phyloP scores from a whole-genome alignment of 805 yeast species.

The Kodamaea hsintzibuensis region DNA sequence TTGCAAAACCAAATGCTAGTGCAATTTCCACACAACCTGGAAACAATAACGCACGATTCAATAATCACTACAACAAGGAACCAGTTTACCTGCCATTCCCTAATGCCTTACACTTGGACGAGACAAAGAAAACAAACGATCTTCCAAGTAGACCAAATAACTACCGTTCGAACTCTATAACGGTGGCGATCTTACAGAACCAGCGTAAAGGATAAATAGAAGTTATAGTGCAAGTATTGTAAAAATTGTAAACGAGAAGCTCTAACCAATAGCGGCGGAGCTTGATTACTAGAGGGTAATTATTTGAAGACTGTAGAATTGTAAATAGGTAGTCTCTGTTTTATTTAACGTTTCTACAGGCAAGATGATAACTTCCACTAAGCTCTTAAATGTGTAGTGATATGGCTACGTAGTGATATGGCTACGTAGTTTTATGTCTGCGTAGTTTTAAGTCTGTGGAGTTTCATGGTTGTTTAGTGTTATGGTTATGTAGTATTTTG shows the following conservation, averaged over 20 bases:
- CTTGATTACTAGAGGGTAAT: not conserved
- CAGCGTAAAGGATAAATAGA: not conserved
- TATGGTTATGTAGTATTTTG: no score
- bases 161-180: conserved; percentile 40
- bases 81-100: conserved; percentile 43
- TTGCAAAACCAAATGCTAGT: conserved; percentile 1
- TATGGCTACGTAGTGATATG: no score
- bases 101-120: conserved; percentile 38
- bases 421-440: no score
- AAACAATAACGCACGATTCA: conserved; percentile 26
- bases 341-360: no score
- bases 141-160: conserved; percentile 25
- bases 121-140: conserved; percentile 4
- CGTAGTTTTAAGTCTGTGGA: no score
- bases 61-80: conserved; percentile 52
- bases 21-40: not conserved
- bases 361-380: no score
- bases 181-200: conserved; percentile 41
- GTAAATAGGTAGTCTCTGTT: no score
- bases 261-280: not conserved
- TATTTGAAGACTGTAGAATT: not conserved
- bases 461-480: no score
- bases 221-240: not conserved
- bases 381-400: no score
- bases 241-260: not conserved